Evolutionary conservation across 2,329 filamentous ascomycete species (phyloP).

Genomic region (Penicillium crustosum): DNA sequence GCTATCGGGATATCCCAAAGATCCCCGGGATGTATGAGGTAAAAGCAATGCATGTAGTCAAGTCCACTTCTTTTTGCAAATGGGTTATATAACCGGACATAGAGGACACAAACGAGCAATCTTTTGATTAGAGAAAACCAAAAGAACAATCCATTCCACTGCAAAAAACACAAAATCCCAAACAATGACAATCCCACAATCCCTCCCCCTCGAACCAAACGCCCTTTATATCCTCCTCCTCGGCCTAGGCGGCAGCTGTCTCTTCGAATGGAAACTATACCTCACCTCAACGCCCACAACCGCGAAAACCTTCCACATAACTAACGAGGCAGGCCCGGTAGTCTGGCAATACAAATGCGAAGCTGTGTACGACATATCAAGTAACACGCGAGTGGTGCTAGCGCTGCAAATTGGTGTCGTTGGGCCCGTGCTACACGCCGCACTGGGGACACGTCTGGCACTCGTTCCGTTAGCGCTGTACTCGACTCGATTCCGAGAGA

Average conservation of each 20-base stretch:
- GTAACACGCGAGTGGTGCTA: conserved; percentile 12
- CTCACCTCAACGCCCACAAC: conserved; percentile 13
- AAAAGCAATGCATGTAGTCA: neutral
- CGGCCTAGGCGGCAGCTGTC: conserved; percentile 16
- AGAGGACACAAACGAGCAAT: too few relatives aligned
- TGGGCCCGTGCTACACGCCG: conserved; percentile 17
- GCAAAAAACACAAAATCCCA: neutral
- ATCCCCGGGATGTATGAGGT: neutral
- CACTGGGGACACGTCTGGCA: conserved; percentile 17
- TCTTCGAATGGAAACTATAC: conserved; percentile 29
- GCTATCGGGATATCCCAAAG: neutral
- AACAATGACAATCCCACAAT: neutral
- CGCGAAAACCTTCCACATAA: conserved; percentile 23
- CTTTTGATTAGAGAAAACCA: too few relatives aligned
- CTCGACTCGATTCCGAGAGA: conserved; percentile 22
- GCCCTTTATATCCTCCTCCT: conserved; percentile 26
- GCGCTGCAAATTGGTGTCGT: conserved; percentile 25
- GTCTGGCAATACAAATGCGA: conserved; percentile 21
- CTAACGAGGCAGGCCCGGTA: conserved; percentile 11
- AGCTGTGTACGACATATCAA: conserved; percentile 3
- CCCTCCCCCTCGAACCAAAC: conserved; percentile 17
- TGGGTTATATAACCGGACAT: neutral
- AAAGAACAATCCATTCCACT: neutral
- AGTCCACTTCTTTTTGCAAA: neutral
- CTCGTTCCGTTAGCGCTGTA: conserved; percentile 18